These are phyloP conservation scores for Aspergillaceae sp. DNA, from an alignment of 2,329 filamentous ascomycete species.

Conservation along the genomic window DNA sequence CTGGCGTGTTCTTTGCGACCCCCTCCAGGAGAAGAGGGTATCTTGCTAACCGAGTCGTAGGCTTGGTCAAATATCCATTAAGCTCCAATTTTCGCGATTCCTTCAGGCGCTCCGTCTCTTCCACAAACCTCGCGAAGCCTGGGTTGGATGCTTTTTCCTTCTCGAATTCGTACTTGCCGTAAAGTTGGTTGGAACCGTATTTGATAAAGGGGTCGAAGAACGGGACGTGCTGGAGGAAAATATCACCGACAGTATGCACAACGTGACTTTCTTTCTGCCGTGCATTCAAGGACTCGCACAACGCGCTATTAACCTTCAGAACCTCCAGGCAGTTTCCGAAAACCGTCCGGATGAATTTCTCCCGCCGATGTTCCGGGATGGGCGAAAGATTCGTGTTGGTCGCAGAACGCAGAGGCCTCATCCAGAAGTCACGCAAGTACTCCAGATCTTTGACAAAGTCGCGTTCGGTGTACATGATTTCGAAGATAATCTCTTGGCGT, in stretches of 20 bases:
- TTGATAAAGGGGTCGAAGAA: slow-evolving; percentile 93
- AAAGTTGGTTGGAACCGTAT: slow-evolving; percentile 91
- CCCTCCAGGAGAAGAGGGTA: slow-evolving; percentile 90
- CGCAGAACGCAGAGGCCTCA: slow-evolving; percentile 74
- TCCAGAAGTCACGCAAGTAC: slow-evolving; percentile 97
- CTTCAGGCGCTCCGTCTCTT: slow-evolving; percentile 91
- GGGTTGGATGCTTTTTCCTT: slow-evolving; percentile 84
- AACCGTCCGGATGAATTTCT: slow-evolving; percentile 86
- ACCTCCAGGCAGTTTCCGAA: slow-evolving; percentile 97
- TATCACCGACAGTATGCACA: slow-evolving; percentile 82
- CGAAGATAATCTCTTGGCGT: slow-evolving; percentile 93
- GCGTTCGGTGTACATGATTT: slow-evolving; percentile 96
- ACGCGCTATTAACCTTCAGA: slow-evolving; percentile 77
- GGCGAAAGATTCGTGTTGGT: slow-evolving; percentile 59
- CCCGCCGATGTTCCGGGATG: slow-evolving; percentile 77
- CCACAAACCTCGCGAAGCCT: slow-evolving; percentile 81
- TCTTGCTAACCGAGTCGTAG: slow-evolving; percentile 85
- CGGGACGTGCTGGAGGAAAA: slow-evolving; percentile 85
- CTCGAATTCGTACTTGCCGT: slow-evolving; percentile 96
- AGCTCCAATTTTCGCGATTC: slow-evolving; percentile 94
- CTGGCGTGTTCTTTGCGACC: slow-evolving; percentile 82
- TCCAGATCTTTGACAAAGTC: slow-evolving; percentile 99
- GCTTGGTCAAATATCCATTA: slow-evolving; percentile 96
- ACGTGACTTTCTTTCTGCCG: slow-evolving; percentile 86
- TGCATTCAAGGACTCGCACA: slow-evolving; percentile 80